Evolutionary conservation across 2,329 filamentous ascomycete genomes (phyloP), one percentile per base, ranked within the genome.

Genomic region (Colletotrichum falcatum): DNA sequence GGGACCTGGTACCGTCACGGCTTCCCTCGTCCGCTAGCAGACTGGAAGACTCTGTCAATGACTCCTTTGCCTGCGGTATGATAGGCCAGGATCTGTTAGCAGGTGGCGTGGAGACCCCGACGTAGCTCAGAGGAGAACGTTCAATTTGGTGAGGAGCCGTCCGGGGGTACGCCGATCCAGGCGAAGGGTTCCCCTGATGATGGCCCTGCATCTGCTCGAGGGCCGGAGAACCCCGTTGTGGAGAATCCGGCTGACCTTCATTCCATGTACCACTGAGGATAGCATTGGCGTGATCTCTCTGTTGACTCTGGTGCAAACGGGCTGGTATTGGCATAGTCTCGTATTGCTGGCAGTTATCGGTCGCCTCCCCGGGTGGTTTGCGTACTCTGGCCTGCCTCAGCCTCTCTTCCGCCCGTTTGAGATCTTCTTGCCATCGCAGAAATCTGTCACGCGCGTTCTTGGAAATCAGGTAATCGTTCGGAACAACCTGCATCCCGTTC

Each of bases 401-500:
- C 80, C 79, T 86, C 81, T 66, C 81, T 72, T 90, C 88, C 16
- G 88, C 91, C 66, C 86, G 85, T 74, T 86, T 85, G 35, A 98
- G 84, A 75, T 97, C 95, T 26, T 90, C 86, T 61, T 84, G 84
- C 96, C 96, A 99, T 70, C 90, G 89, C 54, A 89, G 77, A 83
- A 92, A 98, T 51, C 96, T 91, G 69, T 96, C 92, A 72, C 87
- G 86, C 23, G 96, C 92, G 73, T 90, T 92, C 63, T 88, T 90
- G 4, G 95, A 97, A n/a, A 98, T 86, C 23, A 99, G 85, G 53
- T 86, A 86, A 53, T 96, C 92, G 75, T 94, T 90, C 7, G 90
- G 87, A n/a, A 94, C 85, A 14, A 94, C 84, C 0, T 88, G 83
- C 78, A 98, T 89, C 11, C 93, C 91, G 74, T 94, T 88, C 70